These are phyloP conservation scores for Kingdonia uniflora DNA, from an alignment of 164 flowering plant species.

Conservation along the genomic window DNA sequence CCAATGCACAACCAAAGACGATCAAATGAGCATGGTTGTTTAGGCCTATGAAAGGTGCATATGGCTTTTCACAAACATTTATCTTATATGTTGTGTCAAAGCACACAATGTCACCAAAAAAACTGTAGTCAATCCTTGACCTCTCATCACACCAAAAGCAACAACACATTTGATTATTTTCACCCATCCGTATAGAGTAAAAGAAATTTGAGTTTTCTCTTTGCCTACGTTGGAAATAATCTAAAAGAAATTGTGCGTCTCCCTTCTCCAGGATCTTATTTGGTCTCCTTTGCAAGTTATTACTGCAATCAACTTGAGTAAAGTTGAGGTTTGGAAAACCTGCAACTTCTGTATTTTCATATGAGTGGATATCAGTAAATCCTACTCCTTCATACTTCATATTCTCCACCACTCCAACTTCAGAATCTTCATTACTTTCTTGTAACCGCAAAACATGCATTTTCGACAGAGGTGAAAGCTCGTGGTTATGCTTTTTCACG, in stretches of 20 bases:
- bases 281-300: background rate
- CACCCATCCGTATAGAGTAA: background rate
- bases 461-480: background rate
- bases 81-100: slow-evolving; percentile 2
- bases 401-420: background rate
- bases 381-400: background rate
- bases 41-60: slow-evolving; percentile 1
- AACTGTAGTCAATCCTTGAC: slow-evolving; percentile 2
- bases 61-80: slow-evolving; percentile 2
- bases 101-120: slow-evolving; percentile 3
- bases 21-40: slow-evolving; percentile 1
- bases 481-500: too few relatives aligned
- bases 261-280: slow-evolving; percentile 7
- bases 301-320: slow-evolving; percentile 3
- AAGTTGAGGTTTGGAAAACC: slow-evolving; percentile 9
- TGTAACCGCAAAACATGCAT: background rate
- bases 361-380: slow-evolving; percentile 3
- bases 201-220: background rate
- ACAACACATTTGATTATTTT: background rate
- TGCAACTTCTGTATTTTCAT: slow-evolving; percentile 6
- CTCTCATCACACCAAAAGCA: slow-evolving; percentile 1
- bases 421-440: too few relatives aligned
- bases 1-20: slow-evolving; percentile 2
- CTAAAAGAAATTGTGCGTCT: slow-evolving; percentile 4
- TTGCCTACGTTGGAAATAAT: slow-evolving; percentile 2